Evolutionary conservation across 306 rosid species (phyloP), one percentile per base, ranked within the genome.

Genomic region (Lupinus albus): DNA sequence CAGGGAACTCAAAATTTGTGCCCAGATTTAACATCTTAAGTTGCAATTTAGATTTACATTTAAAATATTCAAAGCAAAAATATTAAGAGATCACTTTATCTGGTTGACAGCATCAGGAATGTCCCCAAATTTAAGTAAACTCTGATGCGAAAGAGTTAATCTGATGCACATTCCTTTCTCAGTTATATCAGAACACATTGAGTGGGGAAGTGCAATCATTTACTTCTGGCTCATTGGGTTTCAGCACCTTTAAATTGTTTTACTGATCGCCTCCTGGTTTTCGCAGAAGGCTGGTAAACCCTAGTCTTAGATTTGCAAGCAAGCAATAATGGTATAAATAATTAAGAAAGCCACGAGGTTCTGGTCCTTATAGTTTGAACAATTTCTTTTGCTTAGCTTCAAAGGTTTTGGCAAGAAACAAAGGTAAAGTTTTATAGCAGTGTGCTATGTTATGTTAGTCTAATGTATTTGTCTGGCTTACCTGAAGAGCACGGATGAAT

Each of bases 401-500:
- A 14, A 8, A 47, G 52, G 20, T 47, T 46, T 46, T 46, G 18
- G 51, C 51, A 4, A 4, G 51, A 46, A 14, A 8, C n/a, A 3
- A 46, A n/a, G 17, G 30, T 25, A 25, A 25, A 1, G 2, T 21
- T 25, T 25, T 2, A 47, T 14, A 1, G 52, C 52, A 47, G 20
- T 47, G 52, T 47, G 21, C 21, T 47, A 47, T 47, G 38, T 6
- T 47, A 14, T 47, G 18, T 16, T 46, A 46, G 13, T 46, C 46
- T 41, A 7, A 33, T 33, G 38, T 33, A 6, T 33, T 21, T 63
- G 72, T 67, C 58, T 57, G 61, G 78, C 84, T 59, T 77, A 89
- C 98, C 96, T 92, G 96, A 72, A 89, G 91, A 62, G 96, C 96
- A 28, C 95, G 98, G 54, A 92, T 83, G 85, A 92, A 89, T 20